Evolutionary conservation across 148 eudicot species (phyloP).

Genomic region (Silene uniflora): DNA sequence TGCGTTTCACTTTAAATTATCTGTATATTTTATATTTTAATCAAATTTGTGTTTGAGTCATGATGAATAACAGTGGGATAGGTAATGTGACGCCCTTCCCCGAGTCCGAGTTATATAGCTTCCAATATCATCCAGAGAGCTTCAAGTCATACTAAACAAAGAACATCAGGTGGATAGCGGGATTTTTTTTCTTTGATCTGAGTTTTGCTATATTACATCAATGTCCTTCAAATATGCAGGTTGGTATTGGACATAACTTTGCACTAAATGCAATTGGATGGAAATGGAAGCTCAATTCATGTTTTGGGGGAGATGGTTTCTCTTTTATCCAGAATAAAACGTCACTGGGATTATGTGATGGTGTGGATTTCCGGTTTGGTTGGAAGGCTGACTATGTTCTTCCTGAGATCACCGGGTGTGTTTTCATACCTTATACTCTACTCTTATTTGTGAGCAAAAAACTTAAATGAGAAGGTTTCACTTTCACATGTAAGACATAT

Average conservation of each 20-base stretch:
- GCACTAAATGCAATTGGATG: constrained; percentile 66
- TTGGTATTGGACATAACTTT: constrained; percentile 83
- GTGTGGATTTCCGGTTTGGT: constrained; percentile 87
- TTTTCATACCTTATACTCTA: constrained; percentile 9
- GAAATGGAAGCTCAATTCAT: constrained; percentile 88
- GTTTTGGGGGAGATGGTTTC: constrained; percentile 77
- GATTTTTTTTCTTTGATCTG: not conserved
- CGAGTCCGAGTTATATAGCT: not conserved
- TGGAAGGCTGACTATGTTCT: constrained; percentile 96
- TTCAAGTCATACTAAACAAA: not conserved
- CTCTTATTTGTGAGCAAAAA: too few species aligned
- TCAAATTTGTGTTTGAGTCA: too few species aligned
- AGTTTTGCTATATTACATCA: not conserved
- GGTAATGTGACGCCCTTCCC: too few species aligned
- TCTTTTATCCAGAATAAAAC: constrained; percentile 88
- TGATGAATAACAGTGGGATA: too few species aligned
- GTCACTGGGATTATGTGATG: constrained; percentile 69
- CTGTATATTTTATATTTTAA: not conserved
- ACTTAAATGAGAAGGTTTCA: too few species aligned
- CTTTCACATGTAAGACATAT: too few species aligned
- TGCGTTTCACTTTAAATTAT: not conserved
- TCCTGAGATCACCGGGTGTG: constrained; percentile 86
- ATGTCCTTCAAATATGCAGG: constrained; percentile 42
- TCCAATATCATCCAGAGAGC: not conserved
- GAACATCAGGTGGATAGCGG: not conserved